Base-by-base conservation (phyloP, 352 stramenopile species). In the Pythium brachiatum region DNA sequence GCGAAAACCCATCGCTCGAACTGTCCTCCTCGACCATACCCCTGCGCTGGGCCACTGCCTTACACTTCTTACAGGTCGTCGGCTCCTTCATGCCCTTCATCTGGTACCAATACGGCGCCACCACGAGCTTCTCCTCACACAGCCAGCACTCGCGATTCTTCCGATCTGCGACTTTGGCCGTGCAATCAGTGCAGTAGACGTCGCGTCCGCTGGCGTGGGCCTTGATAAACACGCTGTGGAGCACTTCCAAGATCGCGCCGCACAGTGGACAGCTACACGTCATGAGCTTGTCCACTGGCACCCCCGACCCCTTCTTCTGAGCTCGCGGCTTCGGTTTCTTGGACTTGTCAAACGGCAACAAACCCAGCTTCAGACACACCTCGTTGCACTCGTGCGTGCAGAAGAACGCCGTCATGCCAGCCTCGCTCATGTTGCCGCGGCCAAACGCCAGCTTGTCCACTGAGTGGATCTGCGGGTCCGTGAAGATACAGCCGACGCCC, bases 401-500 rank as follows among this genome's bases (percentile, higher is more conserved):
- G 32, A 83, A 81, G 53, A 83, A 83, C 0, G 55, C 47, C 5
- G 57, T 34, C 63, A 83, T 79, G 1, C 73, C 75, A 31, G 29
- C 48, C 18, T 70, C 39, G 2, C 38, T 51, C 9, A 71, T 34
- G 21, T 83, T 80, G 2, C 70, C 65, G 16, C 34, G 67, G 0
- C 68, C 73, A 52, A 75, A 81, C 9, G 38, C 36, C 3, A 54
- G 29, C 1, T 46, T 36, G 7, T 66, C 41, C 16, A 67, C 36
- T 39, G 63, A 75, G 52, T 83, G 75, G 59, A 83, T 79, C 57
- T 81, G 70, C 18, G 72, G 73, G 41, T 81, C 73, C 13, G 75
- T 81, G 50, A 79, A 80, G 25, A 83, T 74, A 12, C 60, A 60
- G 4, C 68, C 66, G 3, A 81, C 75, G 20, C 70, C 72, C 60